Evolutionary conservation across 2,329 filamentous ascomycete species (phyloP).

Genomic region (Alternaria ethzedia): DNA sequence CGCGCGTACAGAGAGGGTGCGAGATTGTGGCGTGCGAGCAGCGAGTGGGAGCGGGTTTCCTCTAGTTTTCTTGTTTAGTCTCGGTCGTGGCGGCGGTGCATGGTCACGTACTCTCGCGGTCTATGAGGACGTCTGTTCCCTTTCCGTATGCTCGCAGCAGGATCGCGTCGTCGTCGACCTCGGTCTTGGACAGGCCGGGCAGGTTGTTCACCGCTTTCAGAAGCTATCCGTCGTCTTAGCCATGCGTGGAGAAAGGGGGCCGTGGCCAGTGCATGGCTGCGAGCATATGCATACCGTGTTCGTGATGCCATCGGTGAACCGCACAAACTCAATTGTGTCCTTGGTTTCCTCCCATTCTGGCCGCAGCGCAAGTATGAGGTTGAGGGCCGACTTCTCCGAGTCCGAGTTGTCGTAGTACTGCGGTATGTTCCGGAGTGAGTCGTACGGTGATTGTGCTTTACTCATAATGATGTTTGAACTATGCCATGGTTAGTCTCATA

Average conservation of each 20-base stretch:
- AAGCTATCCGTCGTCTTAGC: conserved; percentile 50
- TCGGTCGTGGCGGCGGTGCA: background rate
- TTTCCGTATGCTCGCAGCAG: conserved; percentile 92
- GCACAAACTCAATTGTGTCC: conserved; percentile 80
- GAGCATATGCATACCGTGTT: conserved; percentile 71
- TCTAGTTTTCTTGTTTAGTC: conserved; percentile 50
- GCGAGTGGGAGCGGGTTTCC: conserved; percentile 75
- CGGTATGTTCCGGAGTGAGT: conserved; percentile 65
- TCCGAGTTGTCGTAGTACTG: conserved; percentile 79
- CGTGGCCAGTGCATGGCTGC: background rate
- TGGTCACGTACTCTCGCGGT: conserved; percentile 78
- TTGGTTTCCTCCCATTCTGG: conserved; percentile 81
- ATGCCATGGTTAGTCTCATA: conserved; percentile 7
- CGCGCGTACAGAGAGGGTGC: conserved; percentile 87
- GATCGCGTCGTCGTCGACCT: conserved; percentile 83
- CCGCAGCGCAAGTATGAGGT: conserved; percentile 77
- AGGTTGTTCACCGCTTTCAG: conserved; percentile 76
- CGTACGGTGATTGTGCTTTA: conserved; percentile 37
- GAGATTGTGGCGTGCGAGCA: conserved; percentile 81
- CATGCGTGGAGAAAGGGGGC: background rate
- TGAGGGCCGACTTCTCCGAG: conserved; percentile 77
- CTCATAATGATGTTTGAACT: conserved; percentile 28
- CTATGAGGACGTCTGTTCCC: conserved; percentile 93
- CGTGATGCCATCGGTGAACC: conserved; percentile 97
- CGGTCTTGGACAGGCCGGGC: conserved; percentile 73